These are phyloP conservation scores for Pseudogymnoascus sp. DNA, from an alignment of 2,329 filamentous ascomycete genomes.

Conservation along the genomic window DNA sequence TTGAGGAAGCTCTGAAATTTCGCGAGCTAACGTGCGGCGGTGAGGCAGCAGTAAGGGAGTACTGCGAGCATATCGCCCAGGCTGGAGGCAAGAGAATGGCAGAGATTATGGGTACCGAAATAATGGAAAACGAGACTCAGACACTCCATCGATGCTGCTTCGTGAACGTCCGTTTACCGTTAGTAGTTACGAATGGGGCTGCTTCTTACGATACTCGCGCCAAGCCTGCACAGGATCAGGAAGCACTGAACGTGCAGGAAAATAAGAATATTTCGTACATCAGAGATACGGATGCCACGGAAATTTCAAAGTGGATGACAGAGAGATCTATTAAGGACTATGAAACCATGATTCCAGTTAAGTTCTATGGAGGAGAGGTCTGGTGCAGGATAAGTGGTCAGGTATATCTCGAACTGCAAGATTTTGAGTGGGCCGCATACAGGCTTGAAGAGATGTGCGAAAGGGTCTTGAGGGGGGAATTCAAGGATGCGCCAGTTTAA, in stretches of 20 bases:
- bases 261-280: neutral
- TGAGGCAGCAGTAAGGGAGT: conserved; percentile 61
- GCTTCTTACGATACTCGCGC: neutral
- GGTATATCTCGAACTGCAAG: conserved; percentile 71
- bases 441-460: conserved; percentile 41
- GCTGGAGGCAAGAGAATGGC: conserved; percentile 57
- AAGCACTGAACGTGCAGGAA: neutral
- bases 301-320: conserved; percentile 45
- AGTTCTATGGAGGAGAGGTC: conserved; percentile 52
- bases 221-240: neutral
- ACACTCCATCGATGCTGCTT: conserved; percentile 63
- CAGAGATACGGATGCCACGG: neutral
- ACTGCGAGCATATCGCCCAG: conserved; percentile 56
- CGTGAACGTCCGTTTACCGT: conserved; percentile 66
- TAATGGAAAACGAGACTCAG: conserved; percentile 59
- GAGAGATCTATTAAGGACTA: conserved; percentile 49
- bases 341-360: conserved; percentile 65
- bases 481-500: neutral
- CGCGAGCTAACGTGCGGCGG: conserved; percentile 63
- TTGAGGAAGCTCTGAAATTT: conserved; percentile 68
- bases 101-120: conserved; percentile 57
- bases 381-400: conserved; percentile 75
- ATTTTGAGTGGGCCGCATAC: conserved; percentile 65
- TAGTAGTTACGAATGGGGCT: conserved; percentile 32
- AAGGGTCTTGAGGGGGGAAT: conserved; percentile 38